phyloP scores from a whole-genome alignment of 805 yeast species.

The Candida anglica region DNA sequence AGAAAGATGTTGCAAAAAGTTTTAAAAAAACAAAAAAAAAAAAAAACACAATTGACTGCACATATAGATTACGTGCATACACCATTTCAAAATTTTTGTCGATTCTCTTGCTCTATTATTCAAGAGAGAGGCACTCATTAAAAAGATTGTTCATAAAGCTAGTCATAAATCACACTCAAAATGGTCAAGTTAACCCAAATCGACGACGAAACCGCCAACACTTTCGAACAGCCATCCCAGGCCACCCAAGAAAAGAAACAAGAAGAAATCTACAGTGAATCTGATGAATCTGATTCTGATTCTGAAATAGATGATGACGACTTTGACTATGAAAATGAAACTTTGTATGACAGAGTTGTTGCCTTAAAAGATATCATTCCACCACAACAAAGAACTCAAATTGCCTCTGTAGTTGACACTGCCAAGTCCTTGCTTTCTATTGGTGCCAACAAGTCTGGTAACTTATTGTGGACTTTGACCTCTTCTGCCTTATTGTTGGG shows the following conservation, averaged over 20 bases:
- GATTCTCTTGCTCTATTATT: too few species aligned
- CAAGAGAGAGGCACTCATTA: too few species aligned
- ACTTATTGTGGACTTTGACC: slow-evolving; percentile 78
- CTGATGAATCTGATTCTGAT: slow-evolving; percentile 36
- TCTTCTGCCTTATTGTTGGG: slow-evolving; percentile 83
- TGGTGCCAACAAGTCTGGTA: slow-evolving; percentile 62
- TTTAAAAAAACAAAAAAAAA: too few species aligned
- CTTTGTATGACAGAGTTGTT: slow-evolving; percentile 77
- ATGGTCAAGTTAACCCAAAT: slow-evolving; percentile 79
- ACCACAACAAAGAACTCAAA: slow-evolving; percentile 68
- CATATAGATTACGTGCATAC: background rate
- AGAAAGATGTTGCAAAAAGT: too few species aligned
- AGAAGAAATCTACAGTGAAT: slow-evolving; percentile 29
- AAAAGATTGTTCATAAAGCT: too few species aligned
- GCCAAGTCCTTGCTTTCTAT: slow-evolving; percentile 29
- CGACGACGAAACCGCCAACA: slow-evolving; percentile 49
- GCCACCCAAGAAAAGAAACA: slow-evolving; percentile 18
- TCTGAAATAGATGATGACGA: slow-evolving; percentile 65
- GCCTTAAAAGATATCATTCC: slow-evolving; percentile 92
- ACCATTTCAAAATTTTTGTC: background rate
- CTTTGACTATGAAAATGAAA: slow-evolving; percentile 74
- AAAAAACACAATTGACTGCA: too few species aligned
- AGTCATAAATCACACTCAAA: slow-evolving; percentile 1
- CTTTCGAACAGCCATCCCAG: slow-evolving; percentile 35
- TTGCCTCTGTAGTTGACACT: slow-evolving; percentile 30